A percentile compares a stretch with the other conserved stretches of the same genome.
These are phyloP conservation scores for Jacaranda mimosifolia DNA, from an alignment of 257 asterid genomes.

Conservation along the genomic window DNA sequence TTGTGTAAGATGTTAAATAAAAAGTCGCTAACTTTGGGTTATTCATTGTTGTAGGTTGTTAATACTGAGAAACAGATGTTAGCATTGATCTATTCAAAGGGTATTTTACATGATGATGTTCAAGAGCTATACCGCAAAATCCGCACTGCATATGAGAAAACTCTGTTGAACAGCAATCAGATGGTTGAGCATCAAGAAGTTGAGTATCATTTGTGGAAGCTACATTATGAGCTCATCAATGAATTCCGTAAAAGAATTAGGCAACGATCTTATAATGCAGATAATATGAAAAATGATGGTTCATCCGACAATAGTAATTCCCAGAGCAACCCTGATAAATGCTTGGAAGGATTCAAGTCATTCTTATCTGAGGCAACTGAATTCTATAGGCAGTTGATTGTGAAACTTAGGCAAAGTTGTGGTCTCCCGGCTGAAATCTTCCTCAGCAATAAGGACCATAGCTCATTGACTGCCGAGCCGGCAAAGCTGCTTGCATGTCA, in stretches of 20 bases:
- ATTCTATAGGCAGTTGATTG: conserved; percentile 62
- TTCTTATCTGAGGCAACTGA: conserved; percentile 80
- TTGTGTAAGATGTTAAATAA: neutral
- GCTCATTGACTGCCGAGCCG: conserved; percentile 39
- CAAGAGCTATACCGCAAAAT: conserved; percentile 63
- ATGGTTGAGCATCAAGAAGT: conserved; percentile 69
- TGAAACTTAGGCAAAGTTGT: conserved; percentile 51
- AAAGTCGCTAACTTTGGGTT: conserved; percentile 9
- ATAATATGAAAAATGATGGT: conserved; percentile 41
- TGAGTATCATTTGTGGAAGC: conserved; percentile 86
- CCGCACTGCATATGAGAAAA: conserved; percentile 62
- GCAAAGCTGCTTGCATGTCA: conserved; percentile 53
- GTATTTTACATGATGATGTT: conserved; percentile 59
- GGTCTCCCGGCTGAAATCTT: conserved; percentile 63
- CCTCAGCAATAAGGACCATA: conserved; percentile 36
- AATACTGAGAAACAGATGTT: conserved; percentile 67
- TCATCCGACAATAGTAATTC: conserved; percentile 40
- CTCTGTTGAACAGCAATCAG: conserved; percentile 57
- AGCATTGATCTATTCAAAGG: conserved; percentile 65
- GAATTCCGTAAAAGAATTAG: conserved; percentile 77
- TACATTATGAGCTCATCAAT: conserved; percentile 85
- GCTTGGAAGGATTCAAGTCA: conserved; percentile 62
- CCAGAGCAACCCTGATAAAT: conserved; percentile 42
- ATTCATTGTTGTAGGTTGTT: conserved; percentile 52
- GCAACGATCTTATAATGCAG: conserved; percentile 45